Evolutionary conservation across 169 alveolate species (phyloP).

Genomic region (Plasmodium blacklocki): DNA sequence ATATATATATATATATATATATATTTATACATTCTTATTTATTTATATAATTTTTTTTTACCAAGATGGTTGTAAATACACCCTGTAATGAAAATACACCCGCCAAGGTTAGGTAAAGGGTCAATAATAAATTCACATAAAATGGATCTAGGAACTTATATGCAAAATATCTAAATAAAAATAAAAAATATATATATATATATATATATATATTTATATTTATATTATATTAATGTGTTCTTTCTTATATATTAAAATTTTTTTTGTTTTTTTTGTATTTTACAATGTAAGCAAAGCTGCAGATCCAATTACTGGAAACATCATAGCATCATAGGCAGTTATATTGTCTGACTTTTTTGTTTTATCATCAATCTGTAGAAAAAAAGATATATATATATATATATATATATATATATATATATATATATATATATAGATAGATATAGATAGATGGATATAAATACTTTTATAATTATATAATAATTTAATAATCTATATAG

Average conservation of each 20-base stretch:
- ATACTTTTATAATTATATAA: too few relatives aligned
- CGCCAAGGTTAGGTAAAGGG: constrained; percentile 65
- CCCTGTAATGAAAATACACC: constrained; percentile 74
- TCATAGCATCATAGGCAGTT: constrained; percentile 73
- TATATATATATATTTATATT: constrained; percentile 1
- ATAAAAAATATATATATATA: not conserved
- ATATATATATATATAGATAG: too few relatives aligned
- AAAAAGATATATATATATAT: not conserved
- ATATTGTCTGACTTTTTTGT: constrained; percentile 54
- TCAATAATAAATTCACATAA: constrained; percentile 67
- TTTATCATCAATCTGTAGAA: constrained; percentile 32
- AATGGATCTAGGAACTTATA: constrained; percentile 75
- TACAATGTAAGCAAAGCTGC: constrained; percentile 74
- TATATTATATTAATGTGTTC: not conserved
- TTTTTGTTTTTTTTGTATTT: not conserved
- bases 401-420: too few relatives aligned
- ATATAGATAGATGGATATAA: too few relatives aligned
- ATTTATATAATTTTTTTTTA: not conserved
- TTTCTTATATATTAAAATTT: not conserved
- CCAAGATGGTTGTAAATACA: constrained; percentile 46
- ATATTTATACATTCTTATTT: not conserved
- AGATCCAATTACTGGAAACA: constrained; percentile 77
- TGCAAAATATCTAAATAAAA: constrained; percentile 61
- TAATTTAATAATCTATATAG: too few relatives aligned
- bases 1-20: constrained; percentile 2